Evolutionary conservation across 2,329 filamentous ascomycete species (phyloP).

Genomic region (Pseudogymnoascus sp.): DNA sequence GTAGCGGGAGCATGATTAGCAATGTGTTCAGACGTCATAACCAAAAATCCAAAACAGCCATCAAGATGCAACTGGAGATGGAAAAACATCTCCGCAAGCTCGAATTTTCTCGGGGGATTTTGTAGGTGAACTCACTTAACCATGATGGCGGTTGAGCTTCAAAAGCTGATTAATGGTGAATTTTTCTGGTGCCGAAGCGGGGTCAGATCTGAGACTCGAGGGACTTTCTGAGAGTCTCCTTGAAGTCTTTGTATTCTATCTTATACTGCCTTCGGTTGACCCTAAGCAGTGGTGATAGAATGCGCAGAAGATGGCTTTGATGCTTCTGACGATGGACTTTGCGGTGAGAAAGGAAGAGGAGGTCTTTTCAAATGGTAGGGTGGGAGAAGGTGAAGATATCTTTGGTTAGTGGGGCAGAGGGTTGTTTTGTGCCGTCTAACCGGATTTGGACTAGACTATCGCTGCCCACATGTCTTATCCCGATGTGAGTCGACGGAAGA

Average conservation of each 20-base stretch:
- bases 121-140: conserved; percentile 75
- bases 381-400: conserved; percentile 9
- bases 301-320: conserved; percentile 21
- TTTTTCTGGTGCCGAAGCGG: conserved; percentile 21
- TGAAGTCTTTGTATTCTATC: conserved; percentile 19
- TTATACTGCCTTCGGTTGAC: conserved; percentile 21
- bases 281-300: conserved; percentile 23
- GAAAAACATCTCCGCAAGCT: background rate
- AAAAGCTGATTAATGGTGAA: conserved; percentile 28
- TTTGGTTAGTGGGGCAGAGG: conserved; percentile 10
- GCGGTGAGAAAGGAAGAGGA: conserved; percentile 16
- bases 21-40: conserved; percentile 13
- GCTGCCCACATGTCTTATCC: conserved; percentile 6
- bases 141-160: conserved; percentile 84
- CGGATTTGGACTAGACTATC: conserved; percentile 5
- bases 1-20: conserved; percentile 42
- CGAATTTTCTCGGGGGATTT: conserved; percentile 6
- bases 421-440: conserved; percentile 7
- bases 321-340: conserved; percentile 10
- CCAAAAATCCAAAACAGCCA: background rate
- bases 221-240: conserved; percentile 19
- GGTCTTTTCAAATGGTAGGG: conserved; percentile 9
- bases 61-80: background rate
- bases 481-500: conserved; percentile 3
- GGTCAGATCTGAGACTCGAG: conserved; percentile 18